A percentile compares a stretch with the other conserved stretches of the same genome.
phyloP scores from a whole-genome alignment of 805 yeast species.

The Kluyveromyces wickerhamii region DNA sequence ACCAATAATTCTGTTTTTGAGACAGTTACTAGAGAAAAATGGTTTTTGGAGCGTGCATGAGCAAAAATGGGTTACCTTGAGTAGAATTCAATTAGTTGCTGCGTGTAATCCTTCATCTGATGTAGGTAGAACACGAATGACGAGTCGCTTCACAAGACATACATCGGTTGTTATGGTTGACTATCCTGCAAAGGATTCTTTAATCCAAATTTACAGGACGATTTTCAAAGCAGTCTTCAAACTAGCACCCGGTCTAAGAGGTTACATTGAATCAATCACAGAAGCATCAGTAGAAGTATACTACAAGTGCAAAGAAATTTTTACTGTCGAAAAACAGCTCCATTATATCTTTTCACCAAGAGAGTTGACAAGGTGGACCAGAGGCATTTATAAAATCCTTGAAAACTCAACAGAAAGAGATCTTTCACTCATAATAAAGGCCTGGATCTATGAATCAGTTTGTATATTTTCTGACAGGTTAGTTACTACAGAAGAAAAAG shows the following conservation, averaged over 20 bases:
- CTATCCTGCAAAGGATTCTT: conserved; percentile 60
- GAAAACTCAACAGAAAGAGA: conserved; percentile 30
- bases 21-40: conserved; percentile 61
- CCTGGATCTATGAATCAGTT: conserved; percentile 78
- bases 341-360: conserved; percentile 84
- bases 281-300: conserved; percentile 63
- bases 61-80: conserved; percentile 57
- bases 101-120: conserved; percentile 91
- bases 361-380: conserved; percentile 80
- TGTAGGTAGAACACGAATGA: conserved; percentile 57
- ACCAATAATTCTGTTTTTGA: conserved; percentile 55
- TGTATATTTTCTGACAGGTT: conserved; percentile 73
- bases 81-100: conserved; percentile 75
- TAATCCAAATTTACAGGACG: conserved; percentile 57
- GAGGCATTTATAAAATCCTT: conserved; percentile 58
- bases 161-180: conserved; percentile 62
- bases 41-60: conserved; percentile 71
- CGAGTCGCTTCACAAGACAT: conserved; percentile 59
- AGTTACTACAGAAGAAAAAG: conserved; percentile 37
- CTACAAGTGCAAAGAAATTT: conserved; percentile 32
- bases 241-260: conserved; percentile 51
- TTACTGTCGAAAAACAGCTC: conserved; percentile 34
- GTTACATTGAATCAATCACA: conserved; percentile 45
- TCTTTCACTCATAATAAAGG: conserved; percentile 41
- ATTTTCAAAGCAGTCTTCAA: conserved; percentile 51